Conservation (phyloP, 2,329 filamentous ascomycete species). For the Pseudopyricularia javanii region DNA sequence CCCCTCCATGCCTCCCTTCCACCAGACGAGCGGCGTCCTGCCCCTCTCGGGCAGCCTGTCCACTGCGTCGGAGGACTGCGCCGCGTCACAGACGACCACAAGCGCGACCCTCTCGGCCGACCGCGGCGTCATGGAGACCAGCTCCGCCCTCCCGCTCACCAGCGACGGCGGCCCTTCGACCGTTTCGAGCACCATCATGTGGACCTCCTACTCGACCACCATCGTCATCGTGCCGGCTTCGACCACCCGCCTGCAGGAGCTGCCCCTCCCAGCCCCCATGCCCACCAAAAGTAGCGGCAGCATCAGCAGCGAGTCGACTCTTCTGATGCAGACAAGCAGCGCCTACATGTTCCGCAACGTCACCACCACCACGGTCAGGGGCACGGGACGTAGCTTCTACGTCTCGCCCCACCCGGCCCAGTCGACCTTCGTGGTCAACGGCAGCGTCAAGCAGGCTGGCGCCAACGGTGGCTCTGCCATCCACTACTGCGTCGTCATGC, state of each 20-base stretch:
- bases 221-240: neutral
- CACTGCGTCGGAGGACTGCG: neutral
- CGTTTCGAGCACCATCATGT: neutral
- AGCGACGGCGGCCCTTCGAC: neutral
- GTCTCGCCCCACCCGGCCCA: constrained; percentile 4
- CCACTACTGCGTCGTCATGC: constrained; percentile 20
- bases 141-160: constrained; percentile 3
- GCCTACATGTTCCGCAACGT: constrained; percentile 18
- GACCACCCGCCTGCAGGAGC: neutral
- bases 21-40: neutral
- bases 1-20: neutral
- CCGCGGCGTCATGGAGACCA: neutral
- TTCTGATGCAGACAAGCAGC: constrained; percentile 1
- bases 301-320: constrained; percentile 4
- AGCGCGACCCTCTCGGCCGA: constrained; percentile 10
- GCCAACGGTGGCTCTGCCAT: constrained; percentile 18
- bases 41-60: neutral
- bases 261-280: neutral
- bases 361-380: constrained; percentile 8
- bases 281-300: neutral
- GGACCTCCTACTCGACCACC: constrained; percentile 5
- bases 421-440: constrained; percentile 16
- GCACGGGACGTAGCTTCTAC: constrained; percentile 6
- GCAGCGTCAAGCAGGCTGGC: constrained; percentile 18
- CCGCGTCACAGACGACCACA: constrained; percentile 2